Evolutionary conservation across 768 basidiomycete genomes (phyloP).

Genomic region (Sporobolomyces phaffii): DNA sequence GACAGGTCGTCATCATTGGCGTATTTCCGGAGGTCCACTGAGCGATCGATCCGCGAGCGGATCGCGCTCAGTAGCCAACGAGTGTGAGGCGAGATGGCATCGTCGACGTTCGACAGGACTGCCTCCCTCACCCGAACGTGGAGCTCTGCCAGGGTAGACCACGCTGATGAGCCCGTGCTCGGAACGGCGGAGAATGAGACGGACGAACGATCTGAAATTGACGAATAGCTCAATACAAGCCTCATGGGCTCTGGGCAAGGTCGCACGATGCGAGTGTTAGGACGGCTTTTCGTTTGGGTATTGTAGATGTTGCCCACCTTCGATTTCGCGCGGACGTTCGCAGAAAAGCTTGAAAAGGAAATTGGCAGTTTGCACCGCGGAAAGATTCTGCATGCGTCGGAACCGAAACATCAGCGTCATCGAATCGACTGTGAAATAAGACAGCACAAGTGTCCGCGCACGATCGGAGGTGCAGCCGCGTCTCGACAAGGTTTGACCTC

Average conservation of each 20-base stretch:
- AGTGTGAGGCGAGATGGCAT: conserved; percentile 2
- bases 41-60: conserved; percentile 46
- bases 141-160: conserved; percentile 15
- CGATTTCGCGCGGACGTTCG: not conserved
- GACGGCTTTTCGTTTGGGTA: too few relatives aligned
- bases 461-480: conserved; percentile 48
- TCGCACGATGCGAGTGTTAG: not conserved
- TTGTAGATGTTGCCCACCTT: too few relatives aligned
- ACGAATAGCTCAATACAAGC: conserved; percentile 18
- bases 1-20: conserved; percentile 32
- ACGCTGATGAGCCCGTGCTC: too few relatives aligned
- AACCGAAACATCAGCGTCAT: not conserved
- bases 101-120: not conserved
- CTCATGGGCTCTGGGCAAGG: conserved; percentile 8
- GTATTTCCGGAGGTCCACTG: conserved; percentile 46
- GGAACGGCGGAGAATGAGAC: not conserved
- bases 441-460: not conserved
- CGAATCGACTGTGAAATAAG: too few relatives aligned
- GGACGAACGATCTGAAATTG: conserved; percentile 17
- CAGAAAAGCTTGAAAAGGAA: conserved; percentile 60
- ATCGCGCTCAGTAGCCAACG: conserved; percentile 29
- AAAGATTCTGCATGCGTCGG: conserved; percentile 61
- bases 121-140: not conserved
- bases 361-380: conserved; percentile 66
- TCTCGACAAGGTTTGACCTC: conserved; percentile 49